Conservation (phyloP, 257 asterid genomes). For the Salvia miltiorrhiza region DNA sequence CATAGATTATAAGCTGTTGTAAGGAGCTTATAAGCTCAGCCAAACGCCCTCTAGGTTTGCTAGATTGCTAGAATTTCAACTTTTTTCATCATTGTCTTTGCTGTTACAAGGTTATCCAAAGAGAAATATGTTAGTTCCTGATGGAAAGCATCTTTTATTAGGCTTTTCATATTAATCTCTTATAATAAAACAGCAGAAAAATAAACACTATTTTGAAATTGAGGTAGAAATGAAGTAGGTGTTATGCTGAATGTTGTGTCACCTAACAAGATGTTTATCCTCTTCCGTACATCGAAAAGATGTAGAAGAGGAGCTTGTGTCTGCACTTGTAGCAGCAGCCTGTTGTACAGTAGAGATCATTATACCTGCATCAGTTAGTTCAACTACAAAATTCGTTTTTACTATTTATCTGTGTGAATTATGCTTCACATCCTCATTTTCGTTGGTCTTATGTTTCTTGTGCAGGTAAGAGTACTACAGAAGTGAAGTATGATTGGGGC, state of each 20-base stretch:
- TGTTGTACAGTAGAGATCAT: slow-evolving; percentile 70
- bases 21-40: no score
- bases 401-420: not conserved
- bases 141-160: not conserved
- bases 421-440: not conserved
- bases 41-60: no score
- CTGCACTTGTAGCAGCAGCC: slow-evolving; percentile 61
- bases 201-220: not conserved
- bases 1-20: no score
- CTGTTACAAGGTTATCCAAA: not conserved
- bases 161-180: not conserved
- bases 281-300: not conserved
- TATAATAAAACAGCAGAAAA: not conserved
- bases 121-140: not conserved
- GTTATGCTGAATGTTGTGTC: no score
- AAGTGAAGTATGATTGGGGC: slow-evolving; percentile 67
- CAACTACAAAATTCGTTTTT: not conserved
- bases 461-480: slow-evolving; percentile 57
- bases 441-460: slow-evolving; percentile 6
- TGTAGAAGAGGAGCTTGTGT: slow-evolving; percentile 34
- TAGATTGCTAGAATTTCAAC: no score
- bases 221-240: not conserved
- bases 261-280: not conserved
- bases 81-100: no score
- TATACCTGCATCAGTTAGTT: slow-evolving; percentile 87